phyloP scores from a whole-genome alignment of 2,329 filamentous ascomycete genomes.

The Podosphaera fusca region DNA sequence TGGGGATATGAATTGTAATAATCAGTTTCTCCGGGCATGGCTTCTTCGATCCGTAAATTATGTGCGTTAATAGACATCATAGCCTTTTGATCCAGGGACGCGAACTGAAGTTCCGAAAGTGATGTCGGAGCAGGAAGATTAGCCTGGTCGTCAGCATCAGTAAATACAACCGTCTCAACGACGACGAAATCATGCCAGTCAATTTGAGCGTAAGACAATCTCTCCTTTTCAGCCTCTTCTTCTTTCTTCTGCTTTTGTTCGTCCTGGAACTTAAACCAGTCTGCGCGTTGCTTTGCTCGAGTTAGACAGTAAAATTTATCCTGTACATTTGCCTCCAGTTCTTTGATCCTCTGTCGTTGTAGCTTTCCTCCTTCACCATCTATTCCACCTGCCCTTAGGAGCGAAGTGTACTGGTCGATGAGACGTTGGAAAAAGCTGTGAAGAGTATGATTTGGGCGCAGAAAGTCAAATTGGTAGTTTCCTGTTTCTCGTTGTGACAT shows the following conservation, averaged over 20 bases:
- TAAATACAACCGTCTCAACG: slow-evolving; percentile 85
- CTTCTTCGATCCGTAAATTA: slow-evolving; percentile 76
- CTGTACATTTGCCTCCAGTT: slow-evolving; percentile 50
- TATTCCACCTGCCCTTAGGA: slow-evolving; percentile 44
- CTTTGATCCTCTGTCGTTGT: slow-evolving; percentile 46
- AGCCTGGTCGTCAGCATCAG: slow-evolving; percentile 63
- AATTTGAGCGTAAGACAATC: slow-evolving; percentile 55
- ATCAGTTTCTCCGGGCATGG: slow-evolving; percentile 60
- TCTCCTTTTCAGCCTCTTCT: slow-evolving; percentile 65
- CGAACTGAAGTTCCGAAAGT: slow-evolving; percentile 76
- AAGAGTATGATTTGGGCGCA: slow-evolving; percentile 83
- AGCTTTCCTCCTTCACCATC: slow-evolving; percentile 39
- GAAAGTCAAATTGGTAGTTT: slow-evolving; percentile 90
- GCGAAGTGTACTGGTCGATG: slow-evolving; percentile 76
- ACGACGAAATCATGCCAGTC: slow-evolving; percentile 98
- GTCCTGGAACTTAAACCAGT: slow-evolving; percentile 69
- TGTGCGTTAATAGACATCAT: slow-evolving; percentile 59
- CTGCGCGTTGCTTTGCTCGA: slow-evolving; percentile 63
- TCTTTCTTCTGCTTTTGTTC: slow-evolving; percentile 73
- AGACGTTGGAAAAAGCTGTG: slow-evolving; percentile 88
- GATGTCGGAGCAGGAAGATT: slow-evolving; percentile 76
- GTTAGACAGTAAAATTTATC: slow-evolving; percentile 64
- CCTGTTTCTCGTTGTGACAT: slow-evolving; percentile 70
- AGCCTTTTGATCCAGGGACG: slow-evolving; percentile 85
- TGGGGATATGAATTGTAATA: slow-evolving; percentile 27